phyloP scores from a whole-genome alignment of 2,329 filamentous ascomycete species.

The Cladosporium sp. region DNA sequence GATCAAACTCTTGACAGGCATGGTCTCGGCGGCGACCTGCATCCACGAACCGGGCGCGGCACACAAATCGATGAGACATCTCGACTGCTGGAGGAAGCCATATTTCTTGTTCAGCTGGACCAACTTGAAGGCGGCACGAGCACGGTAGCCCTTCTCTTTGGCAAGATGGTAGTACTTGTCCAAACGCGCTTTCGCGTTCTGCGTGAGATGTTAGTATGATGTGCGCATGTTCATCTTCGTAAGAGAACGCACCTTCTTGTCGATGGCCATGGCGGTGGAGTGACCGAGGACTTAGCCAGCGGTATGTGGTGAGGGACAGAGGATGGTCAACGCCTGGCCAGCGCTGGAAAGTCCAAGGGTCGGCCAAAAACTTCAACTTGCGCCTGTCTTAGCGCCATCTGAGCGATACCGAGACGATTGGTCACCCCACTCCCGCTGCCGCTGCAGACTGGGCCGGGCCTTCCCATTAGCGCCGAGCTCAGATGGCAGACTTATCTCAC shows the following conservation, averaged over 20 bases:
- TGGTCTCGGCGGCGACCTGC: constrained; percentile 92
- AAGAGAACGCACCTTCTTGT: constrained; percentile 73
- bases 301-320: constrained; percentile 1
- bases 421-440: not conserved
- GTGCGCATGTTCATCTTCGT: not conserved
- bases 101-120: constrained; percentile 99
- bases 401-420: not conserved
- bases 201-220: constrained; percentile 34
- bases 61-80: constrained; percentile 94
- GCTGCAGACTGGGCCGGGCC: not conserved
- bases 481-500: not conserved
- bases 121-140: constrained; percentile 94
- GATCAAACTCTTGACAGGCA: constrained; percentile 88
- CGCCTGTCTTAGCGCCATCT: constrained; percentile 3
- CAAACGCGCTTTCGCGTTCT: constrained; percentile 93
- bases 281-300: constrained; percentile 11
- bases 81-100: constrained; percentile 95
- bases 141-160: constrained; percentile 96
- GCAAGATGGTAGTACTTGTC: constrained; percentile 99
- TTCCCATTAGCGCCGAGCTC: not conserved
- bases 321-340: not conserved
- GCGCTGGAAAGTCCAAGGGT: constrained; percentile 13
- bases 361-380: constrained; percentile 13
- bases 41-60: constrained; percentile 96
- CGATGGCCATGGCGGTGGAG: constrained; percentile 73